Evolutionary conservation across 1,139 yeast genomes (phyloP), one percentile per base, ranked within the genome.

Genomic region (Kluyveromyces sp.): DNA sequence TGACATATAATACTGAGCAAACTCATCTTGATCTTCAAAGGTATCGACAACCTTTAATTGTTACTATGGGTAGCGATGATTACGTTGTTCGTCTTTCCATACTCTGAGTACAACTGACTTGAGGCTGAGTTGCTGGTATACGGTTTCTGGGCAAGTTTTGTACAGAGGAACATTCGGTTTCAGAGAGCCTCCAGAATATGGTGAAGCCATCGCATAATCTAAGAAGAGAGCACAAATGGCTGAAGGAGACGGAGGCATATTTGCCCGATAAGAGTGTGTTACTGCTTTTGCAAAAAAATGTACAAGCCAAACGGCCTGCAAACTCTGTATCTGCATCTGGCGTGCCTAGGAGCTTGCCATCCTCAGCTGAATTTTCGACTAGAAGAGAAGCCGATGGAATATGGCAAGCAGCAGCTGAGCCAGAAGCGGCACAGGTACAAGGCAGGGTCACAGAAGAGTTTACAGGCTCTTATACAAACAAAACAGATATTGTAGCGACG

Each of bases 221-320:
- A n/a, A 47, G 61, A 42, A 51, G 62, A 41, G 62, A 59, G 43
- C 59, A 55, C 43, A 57, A 57, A 46, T 59, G 64, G 64, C 40
- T 56, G 37, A 53, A 51, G 45, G 63, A 57, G 20, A 46, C 58
- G 1, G 40, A 26, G 2, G 26, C 46, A 2, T 47, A 51, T 4
- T 47, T 47, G 28, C 49, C 51, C 22, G 60, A 57, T 37, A 48
- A 48, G 20, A 47, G 50, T 12, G 49, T 54, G 4, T 17, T 56
- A 15, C 37, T 41, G 12, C 44, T 51, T 3, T 45, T 56, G 16
- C 52, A 46, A 36, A 49, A 48, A 25, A 48, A 44, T 12, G 33
- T 46, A 13, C 30, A 39, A 19, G 33, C 26, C 12, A 37, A 48
- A 43, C 37, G 53, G 8, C 12, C 36, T 33, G 25, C 26, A 4